Evolutionary conservation across 768 basidiomycete species (phyloP).

Genomic region (Mycena rebaudengoi): DNA sequence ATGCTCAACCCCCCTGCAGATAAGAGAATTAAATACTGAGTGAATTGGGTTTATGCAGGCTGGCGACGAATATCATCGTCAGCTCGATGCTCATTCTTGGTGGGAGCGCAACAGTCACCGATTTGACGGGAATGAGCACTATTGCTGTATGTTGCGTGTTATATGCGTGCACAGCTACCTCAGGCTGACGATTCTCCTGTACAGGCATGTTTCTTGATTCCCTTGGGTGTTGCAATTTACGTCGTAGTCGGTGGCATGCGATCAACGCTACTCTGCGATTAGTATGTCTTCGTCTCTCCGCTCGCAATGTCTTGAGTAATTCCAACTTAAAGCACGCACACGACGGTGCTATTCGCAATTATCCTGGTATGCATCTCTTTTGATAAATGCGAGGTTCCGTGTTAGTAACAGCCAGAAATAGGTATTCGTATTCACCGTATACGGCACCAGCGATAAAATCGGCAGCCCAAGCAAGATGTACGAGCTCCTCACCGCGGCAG

Average conservation of each 20-base stretch:
- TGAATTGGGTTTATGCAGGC: slow-evolving; percentile 41
- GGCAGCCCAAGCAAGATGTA: slow-evolving; percentile 85
- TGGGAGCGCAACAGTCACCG: slow-evolving; percentile 87
- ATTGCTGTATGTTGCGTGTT: slow-evolving; percentile 61
- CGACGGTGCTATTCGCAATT: slow-evolving; percentile 85
- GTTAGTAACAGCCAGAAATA: slow-evolving; percentile 13
- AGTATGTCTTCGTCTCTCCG: slow-evolving; percentile 55
- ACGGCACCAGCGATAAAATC: slow-evolving; percentile 80
- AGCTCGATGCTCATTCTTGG: slow-evolving; percentile 85
- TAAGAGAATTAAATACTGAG: not conserved
- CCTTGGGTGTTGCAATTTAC: slow-evolving; percentile 87
- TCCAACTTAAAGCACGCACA: slow-evolving; percentile 73
- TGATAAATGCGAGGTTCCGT: not conserved
- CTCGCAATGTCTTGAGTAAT: not conserved
- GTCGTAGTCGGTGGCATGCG: slow-evolving; percentile 90
- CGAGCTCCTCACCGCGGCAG: slow-evolving; percentile 70
- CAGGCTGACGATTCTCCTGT: not conserved
- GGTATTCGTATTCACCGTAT: slow-evolving; percentile 78
- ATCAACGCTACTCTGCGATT: slow-evolving; percentile 86
- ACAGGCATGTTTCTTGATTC: slow-evolving; percentile 89
- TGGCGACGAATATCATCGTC: slow-evolving; percentile 93
- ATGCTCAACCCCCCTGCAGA: slow-evolving; percentile 15
- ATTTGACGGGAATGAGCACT: slow-evolving; percentile 90
- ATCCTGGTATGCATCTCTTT: slow-evolving; percentile 57
- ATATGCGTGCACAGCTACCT: not conserved